These are phyloP conservation scores for Clavulina sp. DNA, from an alignment of 768 basidiomycete genomes.

Conservation along the genomic window DNA sequence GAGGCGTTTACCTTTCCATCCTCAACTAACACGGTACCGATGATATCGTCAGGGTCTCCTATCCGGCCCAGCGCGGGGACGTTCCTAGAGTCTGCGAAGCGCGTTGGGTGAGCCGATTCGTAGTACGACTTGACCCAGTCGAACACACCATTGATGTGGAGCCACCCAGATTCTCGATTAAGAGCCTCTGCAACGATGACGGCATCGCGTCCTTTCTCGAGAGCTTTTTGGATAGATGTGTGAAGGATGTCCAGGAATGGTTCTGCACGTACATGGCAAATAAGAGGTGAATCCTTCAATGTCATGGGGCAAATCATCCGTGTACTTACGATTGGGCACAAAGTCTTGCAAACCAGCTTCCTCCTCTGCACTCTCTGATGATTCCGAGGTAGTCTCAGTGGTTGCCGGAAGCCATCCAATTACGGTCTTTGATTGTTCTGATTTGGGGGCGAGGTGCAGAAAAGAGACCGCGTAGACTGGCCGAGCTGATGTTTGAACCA, in stretches of 20 bases:
- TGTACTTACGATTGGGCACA: constrained; percentile 43
- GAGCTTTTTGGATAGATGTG: constrained; percentile 34
- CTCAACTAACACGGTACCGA: constrained; percentile 56
- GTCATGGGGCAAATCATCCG: background rate
- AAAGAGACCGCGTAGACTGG: constrained; percentile 42
- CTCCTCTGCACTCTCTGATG: constrained; percentile 15
- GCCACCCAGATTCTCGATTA: constrained; percentile 62
- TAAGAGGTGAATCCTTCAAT: background rate
- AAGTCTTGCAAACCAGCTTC: constrained; percentile 54
- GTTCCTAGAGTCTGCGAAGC: constrained; percentile 44
- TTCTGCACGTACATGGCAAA: constrained; percentile 25
- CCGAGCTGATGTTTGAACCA: constrained; percentile 35
- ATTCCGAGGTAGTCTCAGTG: too few species aligned
- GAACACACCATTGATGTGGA: constrained; percentile 52
- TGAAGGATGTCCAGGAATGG: constrained; percentile 45
- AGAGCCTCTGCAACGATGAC: constrained; percentile 45
- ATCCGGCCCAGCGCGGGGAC: constrained; percentile 47
- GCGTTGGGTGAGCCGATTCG: background rate
- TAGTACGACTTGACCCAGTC: background rate
- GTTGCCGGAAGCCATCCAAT: constrained; percentile 55
- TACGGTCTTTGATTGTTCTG: constrained; percentile 24
- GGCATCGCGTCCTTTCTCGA: constrained; percentile 43
- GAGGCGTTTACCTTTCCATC: constrained; percentile 36
- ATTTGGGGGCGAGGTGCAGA: constrained; percentile 28
- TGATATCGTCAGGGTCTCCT: constrained; percentile 71